Conservation (phyloP, 495 filamentous ascomycete species). For the Aspergillus baeticus region DNA sequence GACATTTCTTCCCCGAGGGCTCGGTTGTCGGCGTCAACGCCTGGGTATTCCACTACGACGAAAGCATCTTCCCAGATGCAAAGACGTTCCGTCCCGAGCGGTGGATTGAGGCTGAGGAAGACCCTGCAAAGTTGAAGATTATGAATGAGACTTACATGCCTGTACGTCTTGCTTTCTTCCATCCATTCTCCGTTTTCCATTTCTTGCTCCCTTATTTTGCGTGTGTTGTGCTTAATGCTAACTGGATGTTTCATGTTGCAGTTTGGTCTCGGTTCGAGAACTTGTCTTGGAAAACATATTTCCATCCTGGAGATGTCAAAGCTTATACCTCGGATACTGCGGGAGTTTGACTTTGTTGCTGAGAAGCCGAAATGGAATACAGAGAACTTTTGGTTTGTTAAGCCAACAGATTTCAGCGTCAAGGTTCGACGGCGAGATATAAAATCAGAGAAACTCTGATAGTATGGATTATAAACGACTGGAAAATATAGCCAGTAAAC, state of each 20-base stretch:
- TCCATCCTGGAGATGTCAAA: conserved; percentile 48
- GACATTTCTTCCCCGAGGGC: conserved; percentile 37
- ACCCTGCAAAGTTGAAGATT: conserved; percentile 29
- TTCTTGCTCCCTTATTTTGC: neutral
- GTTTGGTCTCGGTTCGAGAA: conserved; percentile 48
- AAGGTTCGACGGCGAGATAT: conserved; percentile 10
- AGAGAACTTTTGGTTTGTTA: conserved; percentile 49
- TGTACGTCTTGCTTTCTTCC: conserved; percentile 27
- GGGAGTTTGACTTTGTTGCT: conserved; percentile 39
- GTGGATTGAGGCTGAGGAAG: conserved; percentile 33
- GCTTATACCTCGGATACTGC: conserved; percentile 44
- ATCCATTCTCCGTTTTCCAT: no score
- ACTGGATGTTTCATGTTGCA: conserved; percentile 20
- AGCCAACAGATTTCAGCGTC: conserved; percentile 39
- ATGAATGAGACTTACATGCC: conserved; percentile 48
- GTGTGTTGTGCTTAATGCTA: no score
- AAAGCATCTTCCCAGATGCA: conserved; percentile 42
- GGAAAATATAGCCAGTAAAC: no score
- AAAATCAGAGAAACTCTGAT: neutral
- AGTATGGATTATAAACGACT: no score
- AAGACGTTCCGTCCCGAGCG: conserved; percentile 34
- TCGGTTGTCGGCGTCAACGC: conserved; percentile 53
- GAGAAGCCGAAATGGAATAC: conserved; percentile 35
- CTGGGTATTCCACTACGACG: conserved; percentile 53
- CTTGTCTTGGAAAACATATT: conserved; percentile 50